A percentile compares a stretch with the other conserved stretches of the same genome.
Conservation (phyloP, 345 rosid species). For the Trapa bicornis region DNA sequence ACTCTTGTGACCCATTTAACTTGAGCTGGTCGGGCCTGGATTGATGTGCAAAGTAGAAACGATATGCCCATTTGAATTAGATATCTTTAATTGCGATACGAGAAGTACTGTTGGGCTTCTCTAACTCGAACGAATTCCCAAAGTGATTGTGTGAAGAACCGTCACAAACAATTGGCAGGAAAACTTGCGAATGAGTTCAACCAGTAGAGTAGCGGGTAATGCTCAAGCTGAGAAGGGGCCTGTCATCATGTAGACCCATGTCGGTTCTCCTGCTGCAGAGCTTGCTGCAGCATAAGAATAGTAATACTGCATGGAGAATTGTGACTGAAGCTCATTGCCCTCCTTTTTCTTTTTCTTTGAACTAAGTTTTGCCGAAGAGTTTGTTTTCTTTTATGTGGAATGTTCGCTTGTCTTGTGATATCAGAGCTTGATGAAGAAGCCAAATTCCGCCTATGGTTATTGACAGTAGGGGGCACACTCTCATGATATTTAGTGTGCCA, state of each 20-base stretch:
- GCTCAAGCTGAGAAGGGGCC: conserved; percentile 84
- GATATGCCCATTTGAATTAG: too few relatives aligned
- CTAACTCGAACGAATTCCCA: conserved; percentile 39
- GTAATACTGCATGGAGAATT: conserved; percentile 43
- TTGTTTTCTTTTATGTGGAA: too few relatives aligned
- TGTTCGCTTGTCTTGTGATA: too few relatives aligned
- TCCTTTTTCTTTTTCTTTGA: conserved; percentile 9
- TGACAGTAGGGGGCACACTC: conserved; percentile 19
- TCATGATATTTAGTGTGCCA: conserved; percentile 18
- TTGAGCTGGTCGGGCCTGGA: too few relatives aligned
- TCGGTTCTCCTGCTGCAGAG: conserved; percentile 29
- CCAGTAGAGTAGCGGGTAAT: conserved; percentile 51
- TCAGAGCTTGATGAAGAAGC: background rate
- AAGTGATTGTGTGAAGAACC: conserved; percentile 45
- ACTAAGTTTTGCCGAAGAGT: background rate
- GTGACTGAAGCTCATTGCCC: conserved; percentile 44
- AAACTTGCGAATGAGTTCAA: conserved; percentile 7
- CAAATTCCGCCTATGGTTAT: conserved; percentile 25
- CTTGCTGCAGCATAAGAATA: conserved; percentile 50
- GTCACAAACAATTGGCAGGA: background rate
- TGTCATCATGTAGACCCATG: conserved; percentile 50
- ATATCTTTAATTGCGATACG: conserved; percentile 4
- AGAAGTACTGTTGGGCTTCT: conserved; percentile 12
- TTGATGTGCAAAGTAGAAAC: too few relatives aligned
- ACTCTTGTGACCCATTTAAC: too few relatives aligned